phyloP scores from a whole-genome alignment of 2,329 filamentous ascomycete species.

The Talaromyces islandicus region DNA sequence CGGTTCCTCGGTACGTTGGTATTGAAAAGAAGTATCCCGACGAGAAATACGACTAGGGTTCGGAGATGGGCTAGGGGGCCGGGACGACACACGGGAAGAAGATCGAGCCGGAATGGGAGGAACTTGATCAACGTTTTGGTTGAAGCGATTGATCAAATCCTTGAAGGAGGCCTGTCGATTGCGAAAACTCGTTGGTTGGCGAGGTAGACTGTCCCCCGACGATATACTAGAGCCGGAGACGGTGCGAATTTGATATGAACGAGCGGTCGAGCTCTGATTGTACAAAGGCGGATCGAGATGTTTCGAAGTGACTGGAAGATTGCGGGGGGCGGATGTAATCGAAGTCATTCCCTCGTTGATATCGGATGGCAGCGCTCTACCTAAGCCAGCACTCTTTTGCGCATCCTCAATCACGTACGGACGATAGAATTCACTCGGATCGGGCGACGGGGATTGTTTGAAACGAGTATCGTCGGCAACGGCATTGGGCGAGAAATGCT shows the following conservation, averaged over 20 bases:
- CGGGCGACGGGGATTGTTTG: constrained; percentile 26
- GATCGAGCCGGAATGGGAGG: constrained; percentile 35
- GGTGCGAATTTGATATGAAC: constrained; percentile 24
- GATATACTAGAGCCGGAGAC: constrained; percentile 23
- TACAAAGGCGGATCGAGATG: constrained; percentile 20
- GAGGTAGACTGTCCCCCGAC: constrained; percentile 15
- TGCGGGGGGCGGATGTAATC: constrained; percentile 12
- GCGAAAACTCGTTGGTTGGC: constrained; percentile 17
- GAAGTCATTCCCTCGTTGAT: constrained; percentile 18
- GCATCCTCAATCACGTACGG: constrained; percentile 31
- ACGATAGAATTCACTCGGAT: constrained; percentile 49
- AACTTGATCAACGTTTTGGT: constrained; percentile 52
- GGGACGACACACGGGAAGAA: constrained; percentile 26
- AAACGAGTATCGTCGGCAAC: constrained; percentile 13
- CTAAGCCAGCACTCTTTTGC: constrained; percentile 21
- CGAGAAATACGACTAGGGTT: constrained; percentile 19
- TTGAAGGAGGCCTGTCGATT: constrained; percentile 64
- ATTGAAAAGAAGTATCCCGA: constrained; percentile 17
- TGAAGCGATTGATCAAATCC: constrained; percentile 73
- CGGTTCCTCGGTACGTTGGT: constrained; percentile 10
- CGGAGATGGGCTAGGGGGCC: constrained; percentile 29
- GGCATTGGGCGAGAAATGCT: neutral
- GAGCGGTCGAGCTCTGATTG: constrained; percentile 13
- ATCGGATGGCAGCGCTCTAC: constrained; percentile 15
- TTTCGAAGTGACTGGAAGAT: constrained; percentile 10